phyloP scores from a whole-genome alignment of 2,329 filamentous ascomycete genomes.

The Alternaria sp. region DNA sequence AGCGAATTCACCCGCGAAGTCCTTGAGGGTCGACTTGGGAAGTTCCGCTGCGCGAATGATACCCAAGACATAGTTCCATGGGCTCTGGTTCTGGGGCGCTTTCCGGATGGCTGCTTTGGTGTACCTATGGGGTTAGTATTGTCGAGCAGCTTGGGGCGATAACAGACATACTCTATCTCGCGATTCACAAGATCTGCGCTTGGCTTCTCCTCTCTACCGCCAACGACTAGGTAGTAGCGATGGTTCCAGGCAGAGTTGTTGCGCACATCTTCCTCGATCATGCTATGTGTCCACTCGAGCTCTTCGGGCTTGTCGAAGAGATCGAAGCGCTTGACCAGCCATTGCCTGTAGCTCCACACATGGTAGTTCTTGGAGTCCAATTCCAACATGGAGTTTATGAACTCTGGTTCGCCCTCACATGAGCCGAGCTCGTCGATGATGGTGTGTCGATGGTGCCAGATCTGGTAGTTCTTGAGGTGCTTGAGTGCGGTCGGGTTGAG shows the following conservation, averaged over 20 bases:
- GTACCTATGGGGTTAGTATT: conserved; percentile 44
- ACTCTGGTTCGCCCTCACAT: conserved; percentile 71
- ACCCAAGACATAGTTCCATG: conserved; percentile 90
- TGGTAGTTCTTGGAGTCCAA: conserved; percentile 97
- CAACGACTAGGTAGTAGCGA: conserved; percentile 91
- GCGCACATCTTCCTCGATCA: conserved; percentile 81
- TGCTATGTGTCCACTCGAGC: conserved; percentile 71
- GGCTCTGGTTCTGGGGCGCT: conserved; percentile 91
- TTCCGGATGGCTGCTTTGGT: conserved; percentile 74
- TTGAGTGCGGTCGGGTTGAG: conserved; percentile 81
- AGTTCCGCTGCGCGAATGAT: conserved; percentile 71
- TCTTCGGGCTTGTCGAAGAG: conserved; percentile 64
- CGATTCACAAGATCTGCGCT: conserved; percentile 68
- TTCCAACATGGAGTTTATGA: conserved; percentile 79
- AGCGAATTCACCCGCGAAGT: conserved; percentile 62
- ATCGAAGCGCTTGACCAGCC: conserved; percentile 70
- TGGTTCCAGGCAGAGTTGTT: conserved; percentile 99
- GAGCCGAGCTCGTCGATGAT: conserved; percentile 64
- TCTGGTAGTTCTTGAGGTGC: conserved; percentile 98
- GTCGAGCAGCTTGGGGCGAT: conserved; percentile 6
- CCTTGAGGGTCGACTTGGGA: conserved; percentile 57
- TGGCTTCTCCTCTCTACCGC: conserved; percentile 52
- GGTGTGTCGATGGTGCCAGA: conserved; percentile 75
- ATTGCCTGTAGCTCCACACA: conserved; percentile 93
- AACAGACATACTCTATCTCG: conserved; percentile 68